Base-by-base conservation (phyloP, 257 asterid genomes). In the Datura wrightii region DNA sequence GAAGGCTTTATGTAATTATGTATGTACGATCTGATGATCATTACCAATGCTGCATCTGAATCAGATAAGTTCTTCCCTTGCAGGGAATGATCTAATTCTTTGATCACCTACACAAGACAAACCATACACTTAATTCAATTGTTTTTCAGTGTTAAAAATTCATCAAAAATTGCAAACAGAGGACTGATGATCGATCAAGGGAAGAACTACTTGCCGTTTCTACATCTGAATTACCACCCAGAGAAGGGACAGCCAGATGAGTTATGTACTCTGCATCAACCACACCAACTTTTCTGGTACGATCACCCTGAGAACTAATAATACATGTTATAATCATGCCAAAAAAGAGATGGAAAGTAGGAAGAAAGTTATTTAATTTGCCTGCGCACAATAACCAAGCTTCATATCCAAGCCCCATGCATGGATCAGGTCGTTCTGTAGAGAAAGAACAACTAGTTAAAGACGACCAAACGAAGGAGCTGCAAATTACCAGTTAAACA, bases 351-450 rank as follows among this genome's bases (percentile, higher is more conserved):
- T 10, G 65, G 8, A 39, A 15, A 18, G 76, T 59, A 39, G 46
- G 48, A 82, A 83, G 56, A 18, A 24, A 44, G 74, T 41, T 5
- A 36, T 79, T 24, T 53, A 63, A 89, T 89, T 91, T 87, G 79
- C 99, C 98, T 95, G 98, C 19, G 99, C 98, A 88, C 98, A 96
- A 84, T 96, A 96, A 62, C 99, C 99, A 5, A 96, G 98, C 92
- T 90, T 91, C 92, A 76, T 89, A 86, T 96, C 99, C 72, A 96
- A 91, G 36, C 99, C 99, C 99, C 99, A 96, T 24, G 96, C 99
- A 70, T 96, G 99, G 89, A 96, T 92, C 94, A 96, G 87, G 87
- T 96, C 99, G 18, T 96, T 96, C 99, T 96, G 91, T 80, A 42
- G 54, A 53, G 16, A 34, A 39, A 39, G 80, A 14, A 31, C n/a